A percentile compares a stretch with the other conserved stretches of the same genome.
phyloP scores from a whole-genome alignment of 2,329 filamentous ascomycete genomes.

The Gaeumannomyces sp. region DNA sequence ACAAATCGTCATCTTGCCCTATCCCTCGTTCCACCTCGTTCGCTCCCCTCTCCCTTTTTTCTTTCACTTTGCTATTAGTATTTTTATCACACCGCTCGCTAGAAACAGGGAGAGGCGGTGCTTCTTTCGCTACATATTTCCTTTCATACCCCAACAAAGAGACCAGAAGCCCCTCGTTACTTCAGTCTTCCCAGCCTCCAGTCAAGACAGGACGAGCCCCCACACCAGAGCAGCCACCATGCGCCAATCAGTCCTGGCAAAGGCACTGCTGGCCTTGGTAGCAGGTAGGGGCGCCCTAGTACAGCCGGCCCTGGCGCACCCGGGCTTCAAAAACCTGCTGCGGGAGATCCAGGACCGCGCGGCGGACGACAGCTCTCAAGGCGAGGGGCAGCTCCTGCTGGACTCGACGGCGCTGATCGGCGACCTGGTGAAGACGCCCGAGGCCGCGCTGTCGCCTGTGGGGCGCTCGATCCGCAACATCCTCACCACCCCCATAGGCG shows the following conservation, averaged over 20 bases:
- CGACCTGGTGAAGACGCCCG: conserved; percentile 28
- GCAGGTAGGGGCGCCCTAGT: too few species aligned
- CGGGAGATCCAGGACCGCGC: background rate
- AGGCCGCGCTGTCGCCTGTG: conserved; percentile 25
- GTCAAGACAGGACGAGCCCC: background rate
- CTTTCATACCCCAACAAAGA: background rate
- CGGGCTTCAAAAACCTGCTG: background rate
- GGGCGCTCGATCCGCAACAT: conserved; percentile 33
- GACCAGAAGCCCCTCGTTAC: background rate
- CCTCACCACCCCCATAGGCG: conserved; percentile 22
- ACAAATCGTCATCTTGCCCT: background rate
- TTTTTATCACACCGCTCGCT: background rate
- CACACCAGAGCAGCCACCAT: background rate
- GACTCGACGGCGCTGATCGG: conserved; percentile 34
- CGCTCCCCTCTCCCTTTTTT: background rate
- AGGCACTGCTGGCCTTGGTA: background rate
- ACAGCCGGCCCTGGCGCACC: background rate
- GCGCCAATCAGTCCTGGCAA: background rate
- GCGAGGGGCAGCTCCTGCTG: conserved; percentile 12
- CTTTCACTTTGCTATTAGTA: background rate
- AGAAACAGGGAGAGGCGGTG: background rate
- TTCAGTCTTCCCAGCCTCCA: too few species aligned
- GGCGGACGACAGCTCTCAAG: too few species aligned
- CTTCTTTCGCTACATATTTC: background rate
- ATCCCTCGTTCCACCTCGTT: background rate